Evolutionary conservation across 768 basidiomycete genomes (phyloP), one percentile per base, ranked within the genome.

Genomic region (Leccinellum luteum): DNA sequence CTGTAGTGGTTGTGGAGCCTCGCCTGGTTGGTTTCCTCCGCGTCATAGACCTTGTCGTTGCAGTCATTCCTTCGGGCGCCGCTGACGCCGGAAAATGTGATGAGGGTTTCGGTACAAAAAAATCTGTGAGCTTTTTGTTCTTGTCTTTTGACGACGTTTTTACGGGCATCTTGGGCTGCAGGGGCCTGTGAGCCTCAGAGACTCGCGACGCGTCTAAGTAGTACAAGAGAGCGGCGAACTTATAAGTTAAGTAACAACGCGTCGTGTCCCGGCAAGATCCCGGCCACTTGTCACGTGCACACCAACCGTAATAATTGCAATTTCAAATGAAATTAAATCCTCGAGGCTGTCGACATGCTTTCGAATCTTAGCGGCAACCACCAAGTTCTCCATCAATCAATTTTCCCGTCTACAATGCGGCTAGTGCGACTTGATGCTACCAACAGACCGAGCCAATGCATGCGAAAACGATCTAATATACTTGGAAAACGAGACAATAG

Each of bases 121-220:
- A 85, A 38, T 80, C 76, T 7, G 80, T 81, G 25, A 85, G 53
- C 27, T 59, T 74, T 38, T 57, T 66, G 59, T 66, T 66, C 25
- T 58, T 59, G 51, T 60, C 49, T 57, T 59, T 60, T 50, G 23
- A 19, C 0, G 57, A 28, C 7, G 58, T 52, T 68, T 60, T 57
- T 41, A 58, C 10, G 41, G 59, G 57, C 69, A 76, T 67, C 50
- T 52, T 55, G 17, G 21, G 44, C 47, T 15, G 51, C 27, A 47
- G 41, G 48, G 25, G 27, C 44, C 44, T 25, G 27, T 52, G 49
- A 54, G 47, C 56, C 6, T 32, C 28, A 28, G 9, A 28, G 21
- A 32, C 28, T 12, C 52, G 52, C 50, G 63, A 54, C 59, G 41
- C 58, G 50, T 23, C 13, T 19, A 19, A 19, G 19, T 15, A 19